A percentile compares a stretch with the other conserved stretches of the same genome.
phyloP scores from a whole-genome alignment of 805 yeast species.

The Pichia paraexigua region DNA sequence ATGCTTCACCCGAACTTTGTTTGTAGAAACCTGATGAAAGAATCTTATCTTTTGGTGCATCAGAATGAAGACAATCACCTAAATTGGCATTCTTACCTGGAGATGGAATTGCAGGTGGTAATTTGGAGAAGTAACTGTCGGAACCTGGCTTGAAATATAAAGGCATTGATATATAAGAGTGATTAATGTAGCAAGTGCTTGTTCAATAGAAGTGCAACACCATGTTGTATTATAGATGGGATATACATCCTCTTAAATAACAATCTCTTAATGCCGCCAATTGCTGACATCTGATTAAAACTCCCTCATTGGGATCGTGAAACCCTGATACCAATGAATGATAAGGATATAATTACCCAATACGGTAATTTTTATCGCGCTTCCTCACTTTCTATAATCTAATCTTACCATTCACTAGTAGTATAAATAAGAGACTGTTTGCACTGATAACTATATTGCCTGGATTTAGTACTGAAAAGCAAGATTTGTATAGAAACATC shows the following conservation, averaged over 20 bases:
- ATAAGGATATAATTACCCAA: neutral
- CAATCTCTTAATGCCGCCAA: neutral
- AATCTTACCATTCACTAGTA: neutral
- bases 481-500: no score
- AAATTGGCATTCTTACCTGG: slow-evolving; percentile 64
- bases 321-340: neutral
- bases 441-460: neutral
- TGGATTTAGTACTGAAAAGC: no score
- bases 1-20: slow-evolving; percentile 60
- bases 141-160: slow-evolving; percentile 45
- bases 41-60: slow-evolving; percentile 51
- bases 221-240: neutral
- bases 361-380: neutral
- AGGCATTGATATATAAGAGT: slow-evolving; percentile 36
- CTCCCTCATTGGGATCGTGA: neutral
- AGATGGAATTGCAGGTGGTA: slow-evolving; percentile 53
- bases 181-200: neutral
- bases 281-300: neutral
- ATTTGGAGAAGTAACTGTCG: slow-evolving; percentile 41
- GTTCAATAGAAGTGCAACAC: neutral
- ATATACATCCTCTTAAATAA: neutral
- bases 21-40: slow-evolving; percentile 57
- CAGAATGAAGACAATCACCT: slow-evolving; percentile 57
- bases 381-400: neutral
- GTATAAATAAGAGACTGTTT: neutral